Evolutionary conservation across 1,139 yeast species (phyloP), one percentile per base, ranked within the genome.

Genomic region (Taphrina confusa): DNA sequence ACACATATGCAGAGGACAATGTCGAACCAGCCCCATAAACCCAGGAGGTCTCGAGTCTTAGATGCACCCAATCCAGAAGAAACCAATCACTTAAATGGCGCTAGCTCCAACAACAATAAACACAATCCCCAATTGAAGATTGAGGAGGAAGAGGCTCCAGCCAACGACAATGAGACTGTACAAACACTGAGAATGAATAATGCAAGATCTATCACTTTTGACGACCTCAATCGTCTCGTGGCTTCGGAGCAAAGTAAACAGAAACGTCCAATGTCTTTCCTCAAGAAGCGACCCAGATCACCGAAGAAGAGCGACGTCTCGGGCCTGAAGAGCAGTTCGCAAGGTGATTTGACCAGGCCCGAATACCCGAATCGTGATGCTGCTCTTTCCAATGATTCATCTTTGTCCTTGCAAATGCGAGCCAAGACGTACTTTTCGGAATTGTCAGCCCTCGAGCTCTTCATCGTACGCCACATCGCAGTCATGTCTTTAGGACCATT

Each of bases 191-290:
- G 25, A 6, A 20, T 50, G 37, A 31, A 25, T 23, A 65, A 65
- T 69, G 95, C 91, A 67, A 87, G 87, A 67, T 85, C 95, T 0
- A 79, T 92, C 61, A 91, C 97, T 0, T 79, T 92, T 68, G 98
- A 92, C 72, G 99, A 92, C 73, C 92, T 92, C 67, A 96, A 97
- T 4, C 80, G 97, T 66, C 91, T 92, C 69, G 97, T 92, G 11
- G 96, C 97, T 1, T 95, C 96, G 4, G 97, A 92, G 69, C 97
- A 91, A 72, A 96, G 97, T 0, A 79, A 97, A 65, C 96, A 89
- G 65, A 85, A 88, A 69, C 80, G 96, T 62, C 95, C 95, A 4
- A 87, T 87, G 71, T 92, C 95, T 0, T 87, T 83, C 40, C 14
- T 54, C 34, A 42, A 45, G 12, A 54, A 54, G 18, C 31, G 49